Evolutionary conservation across 2,329 filamentous ascomycete genomes (phyloP), one percentile per base, ranked within the genome.

Genomic region (Phaeophleospora eucalypticola): DNA sequence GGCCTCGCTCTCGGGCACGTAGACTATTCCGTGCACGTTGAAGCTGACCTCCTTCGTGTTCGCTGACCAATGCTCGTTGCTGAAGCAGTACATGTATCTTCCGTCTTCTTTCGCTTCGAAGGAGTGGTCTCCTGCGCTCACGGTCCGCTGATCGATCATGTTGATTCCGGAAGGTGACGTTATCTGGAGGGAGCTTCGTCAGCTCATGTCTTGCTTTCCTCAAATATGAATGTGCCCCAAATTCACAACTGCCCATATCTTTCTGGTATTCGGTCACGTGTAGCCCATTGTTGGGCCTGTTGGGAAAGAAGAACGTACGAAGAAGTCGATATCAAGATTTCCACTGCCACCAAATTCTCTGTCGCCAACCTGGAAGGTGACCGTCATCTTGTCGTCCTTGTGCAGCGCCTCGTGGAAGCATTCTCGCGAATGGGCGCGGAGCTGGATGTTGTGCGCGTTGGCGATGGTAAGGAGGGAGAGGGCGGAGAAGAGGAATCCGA

Each of bases 1-100:
- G 51, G 85, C 79, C 62, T 97, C 91, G 50, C 80, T 77, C 70
- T 97, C 93, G 46, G 87, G 86, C 42, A 98, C 89, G 71, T 97
- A 98, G 66, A 98, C 91, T 57, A 98, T 89, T 60, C 93, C 93
- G 72, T 98, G 93, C 43, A 98, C 93, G 70, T 98, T 98, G 82
- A 98, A 98, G 46, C 89, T 95, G 44, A 98, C 91, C 71, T 98
- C 93, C 74, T 98, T 98, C 67, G 83, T 94, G 70, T 89, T 89
- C 49, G 90, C 89, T 49, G 88, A 87, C 89, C 91, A 98, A 70
- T 93, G 86, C 77, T 97, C 91, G 73, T 98, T 98, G 72, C 93
- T 94, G 75, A 98, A 98, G 82, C 93, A 98, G 82, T 98, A 98
- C 48, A 81, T 76, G 75, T 87, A 96, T 73, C 87, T 89, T 57